Percentiles rank a stretch among this genome's conserved stretches.
These are phyloP conservation scores for Metschnikowia gelsemii DNA, from an alignment of 805 yeast species.

Conservation along the genomic window DNA sequence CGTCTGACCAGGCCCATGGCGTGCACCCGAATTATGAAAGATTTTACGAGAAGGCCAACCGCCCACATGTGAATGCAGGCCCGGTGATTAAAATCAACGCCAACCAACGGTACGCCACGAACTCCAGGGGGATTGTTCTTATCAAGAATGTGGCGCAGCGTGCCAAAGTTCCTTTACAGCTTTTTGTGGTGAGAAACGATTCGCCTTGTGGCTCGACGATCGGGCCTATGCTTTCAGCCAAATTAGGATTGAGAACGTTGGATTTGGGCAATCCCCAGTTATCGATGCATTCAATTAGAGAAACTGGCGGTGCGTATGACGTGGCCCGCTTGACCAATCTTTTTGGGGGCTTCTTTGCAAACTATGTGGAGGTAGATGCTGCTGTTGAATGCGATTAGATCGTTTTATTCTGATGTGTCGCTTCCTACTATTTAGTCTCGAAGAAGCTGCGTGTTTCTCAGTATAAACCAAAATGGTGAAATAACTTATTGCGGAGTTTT, in stretches of 20 bases:
- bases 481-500: no score
- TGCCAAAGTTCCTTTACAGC: constrained; percentile 77
- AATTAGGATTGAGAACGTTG: constrained; percentile 80
- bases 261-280: constrained; percentile 91
- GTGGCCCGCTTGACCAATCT: constrained; percentile 59
- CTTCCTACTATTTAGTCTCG: no score
- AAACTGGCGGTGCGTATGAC: constrained; percentile 82
- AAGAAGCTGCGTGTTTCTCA: no score
- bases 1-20: constrained; percentile 97
- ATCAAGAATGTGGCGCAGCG: constrained; percentile 67
- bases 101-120: constrained; percentile 92
- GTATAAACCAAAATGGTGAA: no score
- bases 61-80: constrained; percentile 81
- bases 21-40: constrained; percentile 88
- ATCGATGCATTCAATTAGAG: constrained; percentile 92
- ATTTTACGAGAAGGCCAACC: constrained; percentile 73
- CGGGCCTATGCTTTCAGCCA: constrained; percentile 89
- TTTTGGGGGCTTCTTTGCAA: constrained; percentile 59
- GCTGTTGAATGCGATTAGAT: constrained; percentile 20
- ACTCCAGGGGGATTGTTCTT: constrained; percentile 82
- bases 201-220: constrained; percentile 96
- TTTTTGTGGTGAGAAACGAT: constrained; percentile 90
- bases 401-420: not conserved
- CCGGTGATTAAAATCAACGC: constrained; percentile 94
- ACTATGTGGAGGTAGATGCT: constrained; percentile 30